Percentiles rank a stretch among this genome's conserved stretches.
Evolutionary conservation across 345 rosid species (phyloP).

Genomic region (Clarkia xantiana): DNA sequence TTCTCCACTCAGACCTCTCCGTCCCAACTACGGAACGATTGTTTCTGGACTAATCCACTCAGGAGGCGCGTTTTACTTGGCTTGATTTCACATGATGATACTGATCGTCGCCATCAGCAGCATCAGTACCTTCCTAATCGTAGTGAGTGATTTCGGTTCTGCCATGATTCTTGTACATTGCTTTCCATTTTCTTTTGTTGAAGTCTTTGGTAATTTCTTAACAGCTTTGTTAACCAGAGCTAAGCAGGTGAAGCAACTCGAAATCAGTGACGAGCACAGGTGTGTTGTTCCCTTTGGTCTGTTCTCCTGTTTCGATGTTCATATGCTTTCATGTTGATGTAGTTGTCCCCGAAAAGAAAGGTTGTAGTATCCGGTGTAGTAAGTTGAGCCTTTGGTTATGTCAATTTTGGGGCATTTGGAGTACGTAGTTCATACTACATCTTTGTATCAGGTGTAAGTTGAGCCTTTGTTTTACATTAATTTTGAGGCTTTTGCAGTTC

Average conservation of each 20-base stretch:
- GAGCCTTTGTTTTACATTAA: no score
- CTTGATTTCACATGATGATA: conserved; percentile 19
- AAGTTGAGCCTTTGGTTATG: no score
- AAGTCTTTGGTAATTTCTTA: background rate
- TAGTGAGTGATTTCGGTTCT: conserved; percentile 19
- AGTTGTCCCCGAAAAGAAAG: no score
- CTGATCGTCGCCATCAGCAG: conserved; percentile 8
- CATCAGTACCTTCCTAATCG: conserved; percentile 23
- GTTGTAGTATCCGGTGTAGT: no score
- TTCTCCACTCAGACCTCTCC: background rate
- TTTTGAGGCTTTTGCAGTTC: no score
- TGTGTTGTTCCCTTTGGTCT: conserved; percentile 9
- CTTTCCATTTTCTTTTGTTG: conserved; percentile 1
- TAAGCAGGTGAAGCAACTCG: conserved; percentile 56
- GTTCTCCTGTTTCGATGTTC: background rate
- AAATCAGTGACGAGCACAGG: conserved; percentile 70
- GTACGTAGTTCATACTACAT: no score
- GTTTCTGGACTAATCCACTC: conserved; percentile 4
- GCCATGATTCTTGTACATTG: background rate
- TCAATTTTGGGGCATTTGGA: no score
- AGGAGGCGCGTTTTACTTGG: conserved; percentile 21
- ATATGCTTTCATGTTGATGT: background rate
- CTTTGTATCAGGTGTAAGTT: no score
- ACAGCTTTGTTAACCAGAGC: conserved; percentile 63
- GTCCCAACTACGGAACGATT: background rate